Percentiles rank a stretch among this genome's conserved stretches.
These are phyloP conservation scores for Moelleriella libera DNA, from an alignment of 2,329 filamentous ascomycete species.

Conservation along the genomic window DNA sequence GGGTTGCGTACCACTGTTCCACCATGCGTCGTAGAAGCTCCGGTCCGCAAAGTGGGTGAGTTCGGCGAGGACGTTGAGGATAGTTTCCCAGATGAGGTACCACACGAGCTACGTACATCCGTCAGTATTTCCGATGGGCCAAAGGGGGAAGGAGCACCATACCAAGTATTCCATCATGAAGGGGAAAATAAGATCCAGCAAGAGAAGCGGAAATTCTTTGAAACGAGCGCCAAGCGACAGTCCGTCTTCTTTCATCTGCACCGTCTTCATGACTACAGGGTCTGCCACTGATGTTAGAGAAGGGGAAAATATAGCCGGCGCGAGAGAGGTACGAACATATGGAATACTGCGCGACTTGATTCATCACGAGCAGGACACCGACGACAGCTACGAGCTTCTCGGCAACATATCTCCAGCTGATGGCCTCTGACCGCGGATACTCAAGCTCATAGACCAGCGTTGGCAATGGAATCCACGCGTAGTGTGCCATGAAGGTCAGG, in stretches of 20 bases:
- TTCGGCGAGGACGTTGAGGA: slow-evolving; percentile 64
- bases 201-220: slow-evolving; percentile 56
- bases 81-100: slow-evolving; percentile 71
- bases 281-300: slow-evolving; percentile 18
- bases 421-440: slow-evolving; percentile 53
- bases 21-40: slow-evolving; percentile 54
- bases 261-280: slow-evolving; percentile 53
- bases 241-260: slow-evolving; percentile 52
- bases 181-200: slow-evolving; percentile 64
- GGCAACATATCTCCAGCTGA: slow-evolving; percentile 61
- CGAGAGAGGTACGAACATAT: slow-evolving; percentile 33
- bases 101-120: slow-evolving; percentile 38
- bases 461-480: slow-evolving; percentile 61
- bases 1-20: slow-evolving; percentile 35
- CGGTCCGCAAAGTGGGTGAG: slow-evolving; percentile 65
- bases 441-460: slow-evolving; percentile 69
- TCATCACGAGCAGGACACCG: slow-evolving; percentile 65
- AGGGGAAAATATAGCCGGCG: too few species aligned
- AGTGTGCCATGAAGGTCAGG: slow-evolving; percentile 48
- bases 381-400: slow-evolving; percentile 60
- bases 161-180: slow-evolving; percentile 65
- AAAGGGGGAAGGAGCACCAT: slow-evolving; percentile 4
- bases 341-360: slow-evolving; percentile 60
- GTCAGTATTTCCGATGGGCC: not conserved
- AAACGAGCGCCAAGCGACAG: slow-evolving; percentile 47